Base-by-base conservation (phyloP, 495 filamentous ascomycete species). In the Penicillium flavigenum region DNA sequence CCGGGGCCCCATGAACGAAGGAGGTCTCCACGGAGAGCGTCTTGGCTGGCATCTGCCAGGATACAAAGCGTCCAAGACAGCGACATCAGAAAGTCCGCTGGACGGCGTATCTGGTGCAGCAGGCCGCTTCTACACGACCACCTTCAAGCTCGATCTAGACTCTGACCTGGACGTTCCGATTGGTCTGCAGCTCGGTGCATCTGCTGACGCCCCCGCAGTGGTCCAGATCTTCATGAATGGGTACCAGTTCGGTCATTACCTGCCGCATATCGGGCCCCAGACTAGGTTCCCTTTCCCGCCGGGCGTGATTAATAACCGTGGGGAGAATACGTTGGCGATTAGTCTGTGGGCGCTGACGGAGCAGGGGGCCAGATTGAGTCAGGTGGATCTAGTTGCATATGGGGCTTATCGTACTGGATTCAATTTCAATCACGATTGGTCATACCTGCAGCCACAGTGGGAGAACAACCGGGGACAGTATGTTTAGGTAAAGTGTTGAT, bases 1-100 rank as follows among this genome's bases (percentile, higher is more conserved):
- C 1, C 83, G 88, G 22, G 87, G 87, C 1, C 87, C 86, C 16
- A 62, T 90, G 59, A 92, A 92, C 59, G 89, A 91, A 71, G 88
- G 87, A 27, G 87, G 83, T 0, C 63, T 89, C 7, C 85, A 74
- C 50, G 81, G 78, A 10, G 89, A 91, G 61, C 76, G 88, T 6
- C 73, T 84, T 49, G 88, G 88, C 5, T 88, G 75, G 67, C 85
- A 88, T 64, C 75, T 87, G 0, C 88, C 88, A 0, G 75, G 77
- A 4, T 81, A 84, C 49, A 48, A 56, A 20, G 79, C 81, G 16
- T 73, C 61, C 12, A 51, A 63, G n/a, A 64, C 57, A 9, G 84
- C 79, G 57, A 63, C 50, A 22, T 53, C 58, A 1, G 64, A 63
- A 24, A 60, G 63, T 26, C 79, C 79, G 0, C 79, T 81, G 0